A percentile compares a stretch with the other conserved stretches of the same genome.
Evolutionary conservation across 345 rosid genomes (phyloP).

Genomic region (Salix koriyanagi): DNA sequence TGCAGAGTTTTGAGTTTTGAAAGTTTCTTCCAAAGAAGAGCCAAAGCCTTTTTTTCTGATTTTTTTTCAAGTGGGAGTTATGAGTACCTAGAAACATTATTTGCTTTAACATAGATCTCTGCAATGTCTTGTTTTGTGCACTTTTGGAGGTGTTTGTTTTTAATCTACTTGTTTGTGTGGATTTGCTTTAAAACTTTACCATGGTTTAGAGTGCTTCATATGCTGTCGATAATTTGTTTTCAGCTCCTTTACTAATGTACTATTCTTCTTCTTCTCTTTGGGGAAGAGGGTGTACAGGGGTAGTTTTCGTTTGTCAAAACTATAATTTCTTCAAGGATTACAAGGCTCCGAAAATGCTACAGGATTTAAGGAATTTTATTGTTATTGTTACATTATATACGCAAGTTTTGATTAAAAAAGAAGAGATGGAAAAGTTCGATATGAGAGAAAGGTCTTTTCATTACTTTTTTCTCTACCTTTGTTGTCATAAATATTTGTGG

Average conservation of each 20-base stretch:
- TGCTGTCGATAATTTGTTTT: neutral
- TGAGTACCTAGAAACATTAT: neutral
- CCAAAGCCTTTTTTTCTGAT: neutral
- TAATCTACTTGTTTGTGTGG: no score
- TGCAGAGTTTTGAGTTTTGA: neutral
- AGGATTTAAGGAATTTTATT: neutral
- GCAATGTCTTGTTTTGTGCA: no score
- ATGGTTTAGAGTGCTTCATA: neutral
- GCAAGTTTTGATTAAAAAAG: no score
- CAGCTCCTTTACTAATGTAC: no score
- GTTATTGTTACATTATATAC: no score
- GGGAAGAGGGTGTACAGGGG: neutral
- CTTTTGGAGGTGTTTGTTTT: no score
- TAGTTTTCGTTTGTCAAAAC: neutral
- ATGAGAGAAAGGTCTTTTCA: no score
- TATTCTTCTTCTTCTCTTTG: neutral
- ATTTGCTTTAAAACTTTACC: no score
- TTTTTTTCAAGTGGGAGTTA: neutral
- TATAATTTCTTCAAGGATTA: neutral
- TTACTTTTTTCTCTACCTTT: no score
- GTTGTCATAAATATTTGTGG: no score
- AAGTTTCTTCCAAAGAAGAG: neutral
- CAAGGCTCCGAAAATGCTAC: neutral
- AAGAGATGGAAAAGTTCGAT: no score
- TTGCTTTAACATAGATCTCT: conserved; percentile 7